Percentiles rank a stretch among this genome's conserved stretches.
phyloP scores from a whole-genome alignment of 345 rosid species.

The Citrus medica region DNA sequence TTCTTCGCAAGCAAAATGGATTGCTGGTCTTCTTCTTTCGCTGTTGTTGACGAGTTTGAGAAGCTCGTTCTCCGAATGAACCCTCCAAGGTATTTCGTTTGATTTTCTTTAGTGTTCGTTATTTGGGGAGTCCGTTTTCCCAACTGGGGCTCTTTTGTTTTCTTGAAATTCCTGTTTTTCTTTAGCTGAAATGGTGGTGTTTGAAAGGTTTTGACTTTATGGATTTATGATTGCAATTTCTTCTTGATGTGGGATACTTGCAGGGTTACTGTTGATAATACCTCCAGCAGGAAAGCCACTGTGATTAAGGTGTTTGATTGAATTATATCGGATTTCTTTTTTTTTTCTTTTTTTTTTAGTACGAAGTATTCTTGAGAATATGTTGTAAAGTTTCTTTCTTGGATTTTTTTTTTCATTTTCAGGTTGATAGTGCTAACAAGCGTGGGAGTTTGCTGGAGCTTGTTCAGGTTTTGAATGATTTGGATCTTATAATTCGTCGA shows the following conservation, averaged over 20 bases:
- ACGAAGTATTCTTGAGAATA: conserved; percentile 4
- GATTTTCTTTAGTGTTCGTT: background rate
- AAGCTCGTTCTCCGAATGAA: conserved; percentile 75
- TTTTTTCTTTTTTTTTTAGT: background rate
- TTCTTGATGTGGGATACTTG: conserved; percentile 19
- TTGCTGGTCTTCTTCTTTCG: conserved; percentile 51
- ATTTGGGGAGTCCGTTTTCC: conserved; percentile 2
- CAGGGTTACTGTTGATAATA: conserved; percentile 77
- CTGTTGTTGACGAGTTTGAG: conserved; percentile 63
- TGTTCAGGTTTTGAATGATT: conserved; percentile 78
- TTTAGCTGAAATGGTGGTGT: conserved; percentile 6
- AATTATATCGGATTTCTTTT: conserved; percentile 7
- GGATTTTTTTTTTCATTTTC: background rate
- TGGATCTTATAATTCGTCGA: conserved; percentile 63
- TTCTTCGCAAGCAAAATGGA: conserved; percentile 37
- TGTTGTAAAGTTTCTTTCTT: background rate
- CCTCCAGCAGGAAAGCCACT: conserved; percentile 55
- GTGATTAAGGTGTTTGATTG: conserved; percentile 51
- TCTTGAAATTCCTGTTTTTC: conserved; percentile 4
- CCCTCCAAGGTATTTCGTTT: conserved; percentile 59
- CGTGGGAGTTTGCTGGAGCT: conserved; percentile 76
- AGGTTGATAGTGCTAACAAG: conserved; percentile 85
- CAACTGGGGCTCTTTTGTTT: conserved; percentile 9
- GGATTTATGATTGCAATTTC: conserved; percentile 7
- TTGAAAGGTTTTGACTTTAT: conserved; percentile 14